These are phyloP conservation scores for Eutrema heterophyllum DNA, from an alignment of 345 rosid genomes.

Conservation along the genomic window DNA sequence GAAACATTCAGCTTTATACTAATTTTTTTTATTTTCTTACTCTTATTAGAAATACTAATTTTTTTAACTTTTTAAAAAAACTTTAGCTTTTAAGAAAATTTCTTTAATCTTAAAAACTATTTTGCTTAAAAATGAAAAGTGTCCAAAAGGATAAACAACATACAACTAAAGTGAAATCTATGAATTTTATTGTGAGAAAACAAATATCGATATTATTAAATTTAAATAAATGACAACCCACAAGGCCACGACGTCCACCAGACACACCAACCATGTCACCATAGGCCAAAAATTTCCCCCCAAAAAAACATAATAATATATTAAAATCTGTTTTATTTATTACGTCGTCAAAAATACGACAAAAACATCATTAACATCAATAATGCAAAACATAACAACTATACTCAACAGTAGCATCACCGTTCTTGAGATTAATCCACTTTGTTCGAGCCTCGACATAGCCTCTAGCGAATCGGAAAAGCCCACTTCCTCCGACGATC, in stretches of 20 bases:
- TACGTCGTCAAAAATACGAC: not conserved
- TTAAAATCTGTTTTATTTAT: not conserved
- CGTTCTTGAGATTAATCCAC: slow-evolving; percentile 28
- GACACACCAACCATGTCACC: not conserved
- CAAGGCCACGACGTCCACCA: not conserved
- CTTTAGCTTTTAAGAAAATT: no score
- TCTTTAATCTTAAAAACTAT: no score
- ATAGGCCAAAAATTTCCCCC: not conserved
- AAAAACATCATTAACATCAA: slow-evolving; percentile 16
- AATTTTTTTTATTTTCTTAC: no score
- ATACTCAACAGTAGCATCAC: slow-evolving; percentile 51
- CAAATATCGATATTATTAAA: not conserved
- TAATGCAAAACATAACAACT: slow-evolving; percentile 54
- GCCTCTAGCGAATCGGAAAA: slow-evolving; percentile 72
- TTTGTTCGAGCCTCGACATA: slow-evolving; percentile 55
- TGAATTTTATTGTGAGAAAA: not conserved
- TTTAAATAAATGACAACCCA: not conserved
- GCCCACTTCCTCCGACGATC: slow-evolving; percentile 69
- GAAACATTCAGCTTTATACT: no score
- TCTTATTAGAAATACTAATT: no score
- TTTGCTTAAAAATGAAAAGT: no score
- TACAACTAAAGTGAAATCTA: not conserved
- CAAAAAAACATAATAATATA: not conserved
- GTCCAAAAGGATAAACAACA: no score
- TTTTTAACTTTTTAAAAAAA: no score